A percentile compares a stretch with the other conserved stretches of the same genome.
These are phyloP conservation scores for Solanum piurae DNA, from an alignment of 257 asterid species.

Conservation along the genomic window DNA sequence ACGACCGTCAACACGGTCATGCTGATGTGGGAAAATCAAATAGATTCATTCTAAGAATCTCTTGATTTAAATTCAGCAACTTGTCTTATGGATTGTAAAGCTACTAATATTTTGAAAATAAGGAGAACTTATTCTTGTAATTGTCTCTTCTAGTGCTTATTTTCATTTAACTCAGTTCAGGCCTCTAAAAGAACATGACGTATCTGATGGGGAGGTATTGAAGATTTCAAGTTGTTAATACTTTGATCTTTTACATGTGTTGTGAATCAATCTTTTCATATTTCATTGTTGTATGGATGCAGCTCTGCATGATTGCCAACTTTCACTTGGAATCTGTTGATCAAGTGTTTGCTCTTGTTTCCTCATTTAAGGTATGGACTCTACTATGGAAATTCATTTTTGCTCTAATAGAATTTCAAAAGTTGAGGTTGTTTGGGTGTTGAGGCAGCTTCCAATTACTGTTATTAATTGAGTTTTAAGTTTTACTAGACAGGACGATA, in stretches of 20 bases:
- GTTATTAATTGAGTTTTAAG: too few relatives aligned
- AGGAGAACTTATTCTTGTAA: not conserved
- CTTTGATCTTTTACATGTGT: not conserved
- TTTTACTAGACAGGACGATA: too few relatives aligned
- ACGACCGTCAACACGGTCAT: not conserved
- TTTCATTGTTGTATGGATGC: too few relatives aligned
- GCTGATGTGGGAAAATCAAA: not conserved
- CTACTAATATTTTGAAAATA: conserved; percentile 54
- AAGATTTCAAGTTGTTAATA: not conserved
- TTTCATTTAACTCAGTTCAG: conserved; percentile 34
- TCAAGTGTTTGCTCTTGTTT: too few relatives aligned
- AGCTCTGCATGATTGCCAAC: too few relatives aligned
- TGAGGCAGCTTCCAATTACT: too few relatives aligned
- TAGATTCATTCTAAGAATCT: conserved; percentile 1
- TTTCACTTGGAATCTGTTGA: too few relatives aligned
- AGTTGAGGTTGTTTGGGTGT: too few relatives aligned
- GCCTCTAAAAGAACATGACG: conserved; percentile 56
- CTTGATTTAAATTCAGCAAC: conserved; percentile 27
- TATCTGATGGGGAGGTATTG: conserved; percentile 67
- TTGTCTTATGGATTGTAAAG: conserved; percentile 80
- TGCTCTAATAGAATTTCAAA: too few relatives aligned
- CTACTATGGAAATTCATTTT: too few relatives aligned
- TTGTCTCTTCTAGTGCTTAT: not conserved
- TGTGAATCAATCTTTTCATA: not conserved
- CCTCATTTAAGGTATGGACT: too few relatives aligned